Evolutionary conservation across 441 rosid genomes (phyloP), one percentile per base, ranked within the genome.

Genomic region (Adansonia madagascariensis): DNA sequence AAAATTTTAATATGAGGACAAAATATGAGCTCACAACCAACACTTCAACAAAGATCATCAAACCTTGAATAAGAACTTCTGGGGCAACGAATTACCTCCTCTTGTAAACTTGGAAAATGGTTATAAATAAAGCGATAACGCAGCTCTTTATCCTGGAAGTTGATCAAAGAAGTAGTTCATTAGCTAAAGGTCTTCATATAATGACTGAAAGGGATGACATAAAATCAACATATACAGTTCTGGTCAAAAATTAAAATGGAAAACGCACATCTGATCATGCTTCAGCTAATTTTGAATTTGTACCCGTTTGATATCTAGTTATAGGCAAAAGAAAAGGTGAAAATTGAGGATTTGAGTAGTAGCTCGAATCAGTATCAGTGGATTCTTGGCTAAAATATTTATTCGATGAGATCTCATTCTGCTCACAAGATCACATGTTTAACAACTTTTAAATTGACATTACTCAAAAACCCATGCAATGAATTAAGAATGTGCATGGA

Each of bases 91-190:
- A 82, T 85, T 84, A 95, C 99, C 92, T 91, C 88, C 86, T 92
- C 98, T 11, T 91, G 27, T 9, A 66, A 66, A 44, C 71, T 66
- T 9, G 71, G 71, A 10, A 66, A 66, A 66, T 94, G 95, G 79
- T 96, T 96, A 80, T 92, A 96, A 82, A 96, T 96, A 77, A 96
- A 96, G 56, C 98, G 93, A 82, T 94, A 96, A 8, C 91, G 84
- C 50, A 96, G 84, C 78, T 96, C 99, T 74, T 91, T 92, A 81
- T 96, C 99, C 97, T 95, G 95, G 31, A 83, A 85, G 18, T 61
- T 68, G 70, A 71, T 10, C 50, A 8, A 17, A 61, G 1, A 35
- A 44, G 68, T 35, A 82, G 65, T 20, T 68, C 73, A 73, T 20
- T 31, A 79, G 71, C 70, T 44, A 24, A 61, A 63, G 69, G 53